Base-by-base conservation (phyloP, 176 grass and related monocot species). In the Triticum timopheevii region DNA sequence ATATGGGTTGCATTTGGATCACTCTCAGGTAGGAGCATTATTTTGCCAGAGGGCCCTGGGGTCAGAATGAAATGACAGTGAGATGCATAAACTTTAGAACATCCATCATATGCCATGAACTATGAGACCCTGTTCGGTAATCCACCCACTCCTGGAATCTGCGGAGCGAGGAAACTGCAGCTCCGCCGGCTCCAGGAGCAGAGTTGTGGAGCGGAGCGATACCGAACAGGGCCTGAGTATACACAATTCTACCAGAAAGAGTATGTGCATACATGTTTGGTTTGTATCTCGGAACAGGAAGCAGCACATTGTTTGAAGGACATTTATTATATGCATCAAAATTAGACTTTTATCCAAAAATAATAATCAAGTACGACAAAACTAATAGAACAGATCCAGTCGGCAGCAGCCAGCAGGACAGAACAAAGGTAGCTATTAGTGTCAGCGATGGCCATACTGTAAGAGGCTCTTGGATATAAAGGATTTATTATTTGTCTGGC, bases 21-120 rank as follows among this genome's bases (percentile, higher is more conserved):
- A 52, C 89, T 91, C 88, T 99, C 92, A 73, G 97, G 97, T 64
- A 99, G 86, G 25, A 99, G 90, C 97, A 99, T 99, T 80, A 99
- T 96, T 86, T 99, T 99, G 78, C 94, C 97, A 50, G 97, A 96
- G 25, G 97, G 97, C 20, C 97, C 94, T 99, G 85, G 84, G 75
- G 8, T 77, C 50, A 84, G 69, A 64, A 77, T 54, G 20, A 65
- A 85, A 71, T 77, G 16, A 28, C 3, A 63, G 52, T 81, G 28
- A 77, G 63, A 76, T 44, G 30, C n/a, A 77, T 75, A 31, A n/a
- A 76, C 15, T 20, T 54, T 61, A 81, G 19, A 76, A 39, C 38
- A 84, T 39, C 25, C 44, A 80, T n/a, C 62, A 39, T 63, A 19
- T 71, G 59, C 52, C 8, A 81, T 52, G 58, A 85, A 76, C 2